These are phyloP conservation scores for Sporothrix curviconia DNA, from an alignment of 2,329 filamentous ascomycete species.

Conservation along the genomic window DNA sequence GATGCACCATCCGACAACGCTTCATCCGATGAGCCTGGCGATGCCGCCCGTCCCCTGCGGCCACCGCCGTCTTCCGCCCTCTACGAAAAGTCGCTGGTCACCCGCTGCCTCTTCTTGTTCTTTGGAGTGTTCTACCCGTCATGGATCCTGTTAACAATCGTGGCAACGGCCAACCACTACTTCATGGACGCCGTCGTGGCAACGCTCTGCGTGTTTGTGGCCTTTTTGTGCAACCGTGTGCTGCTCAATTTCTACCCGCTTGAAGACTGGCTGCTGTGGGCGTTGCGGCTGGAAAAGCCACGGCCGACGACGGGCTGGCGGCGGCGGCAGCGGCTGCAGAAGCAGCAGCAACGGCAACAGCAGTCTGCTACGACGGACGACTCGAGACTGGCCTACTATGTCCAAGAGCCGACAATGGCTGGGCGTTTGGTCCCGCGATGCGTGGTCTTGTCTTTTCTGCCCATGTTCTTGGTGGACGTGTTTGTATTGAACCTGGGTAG, in stretches of 20 bases:
- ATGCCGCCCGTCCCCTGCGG: not conserved
- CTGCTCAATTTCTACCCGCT: conserved; percentile 41
- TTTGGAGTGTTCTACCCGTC: conserved; percentile 46
- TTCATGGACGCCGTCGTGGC: conserved; percentile 62
- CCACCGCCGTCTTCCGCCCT: not conserved
- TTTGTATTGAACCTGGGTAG: no score
- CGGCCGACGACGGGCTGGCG: conserved; percentile 39
- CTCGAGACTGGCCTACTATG: no score
- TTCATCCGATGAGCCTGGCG: no score
- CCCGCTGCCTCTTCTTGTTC: conserved; percentile 17
- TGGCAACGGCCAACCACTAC: conserved; percentile 58
- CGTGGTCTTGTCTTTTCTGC: no score
- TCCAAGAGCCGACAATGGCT: no score
- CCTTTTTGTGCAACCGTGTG: conserved; percentile 46
- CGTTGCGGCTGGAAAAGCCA: conserved; percentile 58
- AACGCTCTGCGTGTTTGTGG: conserved; percentile 51
- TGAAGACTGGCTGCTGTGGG: conserved; percentile 60
- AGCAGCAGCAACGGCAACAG: no score
- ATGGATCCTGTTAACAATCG: conserved; percentile 50
- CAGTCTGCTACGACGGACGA: no score
- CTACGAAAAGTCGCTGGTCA: not conserved
- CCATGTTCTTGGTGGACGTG: no score
- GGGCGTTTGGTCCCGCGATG: no score
- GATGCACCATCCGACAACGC: no score
- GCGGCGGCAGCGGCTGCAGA: conserved; percentile 7